These are phyloP conservation scores for Silene uniflora DNA, from an alignment of 148 eudicot genomes.

Conservation along the genomic window DNA sequence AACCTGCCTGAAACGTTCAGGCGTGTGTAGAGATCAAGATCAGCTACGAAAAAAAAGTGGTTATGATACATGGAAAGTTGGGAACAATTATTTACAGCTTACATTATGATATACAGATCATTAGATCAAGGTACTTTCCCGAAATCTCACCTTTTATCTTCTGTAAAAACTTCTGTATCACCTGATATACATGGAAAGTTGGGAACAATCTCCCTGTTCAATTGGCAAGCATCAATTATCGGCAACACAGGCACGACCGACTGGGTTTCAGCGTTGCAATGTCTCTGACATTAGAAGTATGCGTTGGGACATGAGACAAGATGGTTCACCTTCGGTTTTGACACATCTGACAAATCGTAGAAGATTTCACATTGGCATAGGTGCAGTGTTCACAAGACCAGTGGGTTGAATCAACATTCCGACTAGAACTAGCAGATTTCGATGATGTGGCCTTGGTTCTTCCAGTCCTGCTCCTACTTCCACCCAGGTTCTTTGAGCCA, in stretches of 20 bases:
- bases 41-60: slow-evolving; percentile 18
- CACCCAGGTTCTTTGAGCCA: slow-evolving; percentile 54
- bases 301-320: background rate
- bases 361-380: slow-evolving; percentile 57
- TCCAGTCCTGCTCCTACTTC: slow-evolving; percentile 44
- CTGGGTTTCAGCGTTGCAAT: background rate
- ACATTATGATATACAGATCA: slow-evolving; percentile 13
- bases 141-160: slow-evolving; percentile 9
- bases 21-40: slow-evolving; percentile 15
- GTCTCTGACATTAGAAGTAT: background rate
- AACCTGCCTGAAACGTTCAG: slow-evolving; percentile 8
- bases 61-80: slow-evolving; percentile 19
- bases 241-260: slow-evolving; percentile 4
- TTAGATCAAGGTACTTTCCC: slow-evolving; percentile 9
- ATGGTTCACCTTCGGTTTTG: slow-evolving; percentile 49
- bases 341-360: slow-evolving; percentile 66
- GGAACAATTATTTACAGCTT: slow-evolving; percentile 24
- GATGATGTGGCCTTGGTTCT: slow-evolving; percentile 53
- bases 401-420: slow-evolving; percentile 48
- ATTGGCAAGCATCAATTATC: slow-evolving; percentile 13
- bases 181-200: slow-evolving; percentile 4
- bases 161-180: slow-evolving; percentile 11
- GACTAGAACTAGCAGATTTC: slow-evolving; percentile 48
- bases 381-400: slow-evolving; percentile 92
- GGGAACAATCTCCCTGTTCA: background rate